Evolutionary conservation across 352 stramenopile species (phyloP), one percentile per base, ranked within the genome.

Genomic region (Pythium periplocum): DNA sequence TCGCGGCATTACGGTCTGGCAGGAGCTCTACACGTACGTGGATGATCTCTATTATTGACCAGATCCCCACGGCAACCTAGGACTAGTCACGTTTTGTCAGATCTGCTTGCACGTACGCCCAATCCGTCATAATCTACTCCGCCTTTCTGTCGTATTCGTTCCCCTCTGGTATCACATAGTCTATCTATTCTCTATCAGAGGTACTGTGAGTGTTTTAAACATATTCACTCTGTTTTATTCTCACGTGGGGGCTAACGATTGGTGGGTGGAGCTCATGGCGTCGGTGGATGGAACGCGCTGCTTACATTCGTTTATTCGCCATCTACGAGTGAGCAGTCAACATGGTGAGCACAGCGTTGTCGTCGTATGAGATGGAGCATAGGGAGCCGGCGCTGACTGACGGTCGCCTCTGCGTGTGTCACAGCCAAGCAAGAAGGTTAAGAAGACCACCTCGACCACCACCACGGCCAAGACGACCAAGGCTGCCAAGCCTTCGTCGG

Each of bases 381-480:
- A 26, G 17, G 17, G 17, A 26, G 17, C 12, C 43, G 17, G 26
- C 8, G 50, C 31, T 38, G 45, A 51, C 45, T 41, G 40, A 26
- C 26, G 1, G 5, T 6, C 32, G n/a, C 41, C 10, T 45, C 10
- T 43, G 12, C 7, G 10, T 51, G 11, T 32, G 39, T 12, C 11
- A 48, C 56, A 78, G 83, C 83, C 83, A 46, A 86, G 73, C 66
- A 94, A 94, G 78, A 92, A 94, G 73, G 68, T 92, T 59, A 83
- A 72, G 62, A 88, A 78, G 61, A 86, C 75, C 45, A 82, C 73
- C 32, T 75, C 65, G 61, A 82, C 71, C 49, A 26, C 17, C 17
- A 83, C 80, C 51, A 65, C 72, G 53, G 71, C 67, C 53, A 88
- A 87, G 69, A 65, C 75, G 45, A 90, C 83, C 56, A 87, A 94